Conservation (phyloP, 805 yeast genomes). For the Ogataea parapolymorpha region DNA sequence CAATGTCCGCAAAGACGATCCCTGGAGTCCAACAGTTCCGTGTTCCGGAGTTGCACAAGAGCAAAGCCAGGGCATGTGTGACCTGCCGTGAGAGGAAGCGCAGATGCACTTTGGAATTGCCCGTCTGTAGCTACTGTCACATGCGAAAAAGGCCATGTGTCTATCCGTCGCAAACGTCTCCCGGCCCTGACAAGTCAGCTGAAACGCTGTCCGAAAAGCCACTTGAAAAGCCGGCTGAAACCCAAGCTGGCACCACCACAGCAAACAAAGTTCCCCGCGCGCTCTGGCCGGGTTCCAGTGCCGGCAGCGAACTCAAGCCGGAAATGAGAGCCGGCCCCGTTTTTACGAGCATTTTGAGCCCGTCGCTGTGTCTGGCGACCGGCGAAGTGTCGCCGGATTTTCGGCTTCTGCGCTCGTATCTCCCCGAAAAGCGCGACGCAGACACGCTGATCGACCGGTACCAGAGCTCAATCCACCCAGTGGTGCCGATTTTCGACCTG, state of each 20-base stretch:
- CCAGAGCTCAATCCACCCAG: constrained; percentile 50
- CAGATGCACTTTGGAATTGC: constrained; percentile 58
- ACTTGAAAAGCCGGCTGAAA: too few species aligned
- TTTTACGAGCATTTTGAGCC: constrained; percentile 27
- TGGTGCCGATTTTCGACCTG: constrained; percentile 51
- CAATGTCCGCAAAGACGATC: constrained; percentile 4
- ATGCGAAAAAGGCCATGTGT: constrained; percentile 44
- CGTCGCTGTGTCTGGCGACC: constrained; percentile 14
- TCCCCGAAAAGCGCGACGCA: constrained; percentile 46
- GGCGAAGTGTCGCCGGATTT: constrained; percentile 25
- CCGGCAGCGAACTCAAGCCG: constrained; percentile 12
- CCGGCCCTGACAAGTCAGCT: too few species aligned
- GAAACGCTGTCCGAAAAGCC: too few species aligned
- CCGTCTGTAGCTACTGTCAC: constrained; percentile 53
- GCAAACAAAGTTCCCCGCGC: constrained; percentile 17
- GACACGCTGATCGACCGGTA: constrained; percentile 47
- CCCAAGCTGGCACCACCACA: too few species aligned
- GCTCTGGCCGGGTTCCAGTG: neutral
- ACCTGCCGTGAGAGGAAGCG: constrained; percentile 60
- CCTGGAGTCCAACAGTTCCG: constrained; percentile 19
- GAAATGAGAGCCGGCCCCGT: constrained; percentile 19
- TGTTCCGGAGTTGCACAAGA: constrained; percentile 4
- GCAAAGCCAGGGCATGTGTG: constrained; percentile 37
- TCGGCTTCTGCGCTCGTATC: constrained; percentile 33
- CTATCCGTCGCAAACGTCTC: constrained; percentile 33